phyloP scores from a whole-genome alignment of 371 early-diverging fungal species.

The Smittium culicis region DNA sequence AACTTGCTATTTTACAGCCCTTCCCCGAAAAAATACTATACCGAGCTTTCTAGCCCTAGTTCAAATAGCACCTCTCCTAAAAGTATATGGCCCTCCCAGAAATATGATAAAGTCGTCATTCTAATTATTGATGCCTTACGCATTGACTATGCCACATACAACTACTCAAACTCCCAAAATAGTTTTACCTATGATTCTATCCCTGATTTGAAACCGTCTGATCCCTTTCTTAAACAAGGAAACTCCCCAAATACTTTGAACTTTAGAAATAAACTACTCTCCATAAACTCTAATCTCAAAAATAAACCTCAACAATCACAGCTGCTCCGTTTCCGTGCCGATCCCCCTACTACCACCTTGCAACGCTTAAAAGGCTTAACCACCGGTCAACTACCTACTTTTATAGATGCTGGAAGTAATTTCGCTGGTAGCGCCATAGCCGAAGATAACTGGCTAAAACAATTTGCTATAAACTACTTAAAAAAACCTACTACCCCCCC shows the following conservation, averaged over 20 bases:
- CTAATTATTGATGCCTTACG: slow-evolving; percentile 85
- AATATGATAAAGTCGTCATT: slow-evolving; percentile 52
- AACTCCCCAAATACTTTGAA: neutral
- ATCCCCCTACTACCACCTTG: slow-evolving; percentile 94
- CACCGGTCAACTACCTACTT: slow-evolving; percentile 41
- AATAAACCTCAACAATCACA: slow-evolving; percentile 46
- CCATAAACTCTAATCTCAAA: slow-evolving; percentile 38
- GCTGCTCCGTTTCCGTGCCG: slow-evolving; percentile 72
- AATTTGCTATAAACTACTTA: too few species aligned
- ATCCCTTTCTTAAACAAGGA: slow-evolving; percentile 11
- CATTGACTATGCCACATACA: slow-evolving; percentile 50
- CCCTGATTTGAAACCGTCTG: slow-evolving; percentile 21
- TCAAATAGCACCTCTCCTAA: neutral
- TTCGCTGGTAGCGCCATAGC: slow-evolving; percentile 68
- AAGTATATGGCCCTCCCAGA: slow-evolving; percentile 36
- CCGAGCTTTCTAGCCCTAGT: neutral
- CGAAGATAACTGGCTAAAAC: slow-evolving; percentile 65
- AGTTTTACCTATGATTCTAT: neutral
- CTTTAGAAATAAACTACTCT: slow-evolving; percentile 63
- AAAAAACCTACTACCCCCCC: too few species aligned
- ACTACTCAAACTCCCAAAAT: slow-evolving; percentile 20
- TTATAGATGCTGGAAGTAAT: slow-evolving; percentile 83
- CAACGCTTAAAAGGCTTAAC: slow-evolving; percentile 87
- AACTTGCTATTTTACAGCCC: neutral
- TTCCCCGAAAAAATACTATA: neutral